A percentile compares a stretch with the other conserved stretches of the same genome.
Evolutionary conservation across 129 eudicot species (phyloP).

Genomic region (Escallonia rubra): DNA sequence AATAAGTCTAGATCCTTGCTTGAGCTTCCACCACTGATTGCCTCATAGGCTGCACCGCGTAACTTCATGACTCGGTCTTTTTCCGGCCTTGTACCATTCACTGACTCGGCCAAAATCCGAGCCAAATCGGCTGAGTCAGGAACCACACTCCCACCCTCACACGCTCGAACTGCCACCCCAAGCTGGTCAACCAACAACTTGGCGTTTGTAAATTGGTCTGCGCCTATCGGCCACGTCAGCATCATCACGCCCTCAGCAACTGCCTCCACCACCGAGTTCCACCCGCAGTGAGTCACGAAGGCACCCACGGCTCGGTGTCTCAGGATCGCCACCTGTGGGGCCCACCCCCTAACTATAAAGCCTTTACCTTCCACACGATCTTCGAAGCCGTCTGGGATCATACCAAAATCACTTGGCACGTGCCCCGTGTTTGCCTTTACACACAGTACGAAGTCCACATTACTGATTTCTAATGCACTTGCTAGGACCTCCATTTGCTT

Average conservation of each 20-base stretch:
- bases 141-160: slow-evolving; percentile 29
- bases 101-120: slow-evolving; percentile 18
- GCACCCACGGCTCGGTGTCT: slow-evolving; percentile 35
- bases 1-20: slow-evolving; percentile 18
- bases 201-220: slow-evolving; percentile 39
- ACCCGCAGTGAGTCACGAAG: slow-evolving; percentile 55
- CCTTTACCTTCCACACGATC: slow-evolving; percentile 32
- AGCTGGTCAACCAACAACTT: slow-evolving; percentile 27
- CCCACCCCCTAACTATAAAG: slow-evolving; percentile 41
- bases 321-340: slow-evolving; percentile 47
- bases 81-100: slow-evolving; percentile 5
- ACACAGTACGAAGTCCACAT: slow-evolving; percentile 19
- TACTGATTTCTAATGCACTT: slow-evolving; percentile 17
- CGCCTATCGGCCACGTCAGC: slow-evolving; percentile 46
- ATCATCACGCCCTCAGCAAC: slow-evolving; percentile 30
- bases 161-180: slow-evolving; percentile 30
- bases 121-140: slow-evolving; percentile 39
- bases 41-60: slow-evolving; percentile 10
- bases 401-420: background rate
- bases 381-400: slow-evolving; percentile 7
- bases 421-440: slow-evolving; percentile 4
- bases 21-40: slow-evolving; percentile 37
- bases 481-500: slow-evolving; percentile 19
- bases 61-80: slow-evolving; percentile 19
- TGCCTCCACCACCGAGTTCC: slow-evolving; percentile 43